Base-by-base conservation (phyloP, 306 rosid species). In the Prunus persica region DNA sequence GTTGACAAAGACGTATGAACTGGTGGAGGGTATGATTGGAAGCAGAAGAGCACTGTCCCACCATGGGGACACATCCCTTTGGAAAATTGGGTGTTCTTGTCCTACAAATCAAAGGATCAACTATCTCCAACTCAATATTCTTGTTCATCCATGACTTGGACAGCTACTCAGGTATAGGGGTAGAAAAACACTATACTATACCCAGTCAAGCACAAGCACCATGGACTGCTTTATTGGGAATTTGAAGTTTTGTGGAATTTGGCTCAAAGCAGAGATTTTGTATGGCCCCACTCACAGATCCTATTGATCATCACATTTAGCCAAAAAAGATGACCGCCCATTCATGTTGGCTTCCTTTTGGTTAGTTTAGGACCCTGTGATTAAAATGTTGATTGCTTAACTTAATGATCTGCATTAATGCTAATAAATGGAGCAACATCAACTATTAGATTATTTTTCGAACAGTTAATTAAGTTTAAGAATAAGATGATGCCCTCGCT, bases 21-120 rank as follows among this genome's bases (percentile, higher is more conserved):
- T 38, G 75, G 75, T 73, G 82, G 82, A 78, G 71, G 65, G 72
- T 74, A 66, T 78, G 56, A 82, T 65, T 64, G 51, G 65, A 56
- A 16, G 65, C 69, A 18, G 77, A 64, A 78, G 61, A 43, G 25
- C 66, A 78, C 22, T 82, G 86, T 78, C 86, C 83, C 86, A 78
- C 80, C 75, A 22, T 11, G 75, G 64, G 86, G 86, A 62, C 77
- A 69, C 77, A 25, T 9, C 6, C 57, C 60, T 32, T 66, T 67
- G 47, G 71, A 62, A 55, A 77, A 55, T 25, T 68, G 57, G 76
- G 69, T 43, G 67, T 30, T 46, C 24, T 62, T 52, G 82, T 82
- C 82, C 65, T 56, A 70, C 66, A 57, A 50, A 32, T 49, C 46
- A 65, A 72, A 11, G 63, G 63, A 57, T 13, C 5, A 47, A 47